These are phyloP conservation scores for Saccharum spontaneum DNA, from an alignment of 176 grass and related monocot species.

Conservation along the genomic window DNA sequence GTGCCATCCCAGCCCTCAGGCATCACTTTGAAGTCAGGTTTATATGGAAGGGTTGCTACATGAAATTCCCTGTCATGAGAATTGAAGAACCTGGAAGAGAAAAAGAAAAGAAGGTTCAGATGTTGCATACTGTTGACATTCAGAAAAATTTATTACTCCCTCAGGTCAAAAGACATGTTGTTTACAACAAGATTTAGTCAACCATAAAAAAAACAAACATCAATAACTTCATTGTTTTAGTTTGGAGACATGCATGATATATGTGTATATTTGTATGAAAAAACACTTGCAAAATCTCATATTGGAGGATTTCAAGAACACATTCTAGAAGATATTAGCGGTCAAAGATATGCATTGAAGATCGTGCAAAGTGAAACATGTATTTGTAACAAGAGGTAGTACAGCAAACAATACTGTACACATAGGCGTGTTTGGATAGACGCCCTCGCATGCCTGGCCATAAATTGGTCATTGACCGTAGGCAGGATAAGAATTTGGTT, in stretches of 20 bases:
- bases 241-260: not conserved
- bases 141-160: not conserved
- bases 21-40: constrained; percentile 99
- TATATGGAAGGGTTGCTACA: constrained; percentile 93
- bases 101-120: constrained; percentile 33
- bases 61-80: constrained; percentile 95
- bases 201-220: not conserved
- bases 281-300: not conserved
- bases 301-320: not conserved
- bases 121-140: not conserved
- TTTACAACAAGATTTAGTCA: not conserved
- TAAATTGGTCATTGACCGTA: not conserved
- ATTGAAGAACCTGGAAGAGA: constrained; percentile 76
- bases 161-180: not conserved
- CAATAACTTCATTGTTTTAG: not conserved
- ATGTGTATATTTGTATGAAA: not conserved
- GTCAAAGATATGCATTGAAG: not conserved
- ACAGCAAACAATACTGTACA: not conserved
- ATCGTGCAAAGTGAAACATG: not conserved
- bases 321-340: not conserved
- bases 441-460: not conserved
- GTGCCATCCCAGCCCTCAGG: constrained; percentile 97
- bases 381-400: not conserved
- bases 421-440: not conserved
- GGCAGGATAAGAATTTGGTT: not conserved